These are phyloP conservation scores for Kodamaea fukazawae DNA, from an alignment of 805 yeast genomes.

Conservation along the genomic window DNA sequence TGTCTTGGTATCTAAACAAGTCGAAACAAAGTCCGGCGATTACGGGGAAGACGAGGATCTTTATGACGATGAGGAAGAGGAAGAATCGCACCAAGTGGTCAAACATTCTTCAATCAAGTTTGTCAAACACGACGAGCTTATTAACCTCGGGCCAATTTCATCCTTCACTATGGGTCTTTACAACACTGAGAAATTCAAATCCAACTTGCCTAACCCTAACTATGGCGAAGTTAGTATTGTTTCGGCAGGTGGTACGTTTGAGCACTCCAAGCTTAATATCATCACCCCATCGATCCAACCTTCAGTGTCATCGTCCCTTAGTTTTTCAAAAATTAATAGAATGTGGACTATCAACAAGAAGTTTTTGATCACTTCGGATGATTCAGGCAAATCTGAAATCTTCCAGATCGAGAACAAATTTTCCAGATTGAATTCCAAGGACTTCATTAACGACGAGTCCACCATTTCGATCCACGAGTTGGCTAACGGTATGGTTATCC, in stretches of 20 bases:
- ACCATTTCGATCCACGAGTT: constrained; percentile 69
- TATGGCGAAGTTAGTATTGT: constrained; percentile 63
- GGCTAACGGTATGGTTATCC: constrained; percentile 57
- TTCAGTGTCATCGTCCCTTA: constrained; percentile 59
- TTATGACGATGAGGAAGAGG: constrained; percentile 8
- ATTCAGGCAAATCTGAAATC: constrained; percentile 62
- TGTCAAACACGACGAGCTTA: constrained; percentile 49
- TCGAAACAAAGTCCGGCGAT: constrained; percentile 17
- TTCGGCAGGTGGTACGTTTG: constrained; percentile 64
- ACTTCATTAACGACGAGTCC: constrained; percentile 58
- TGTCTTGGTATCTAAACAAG: constrained; percentile 7
- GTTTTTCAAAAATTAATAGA: constrained; percentile 67
- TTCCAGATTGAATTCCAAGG: constrained; percentile 57
- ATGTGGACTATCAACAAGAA: constrained; percentile 70
- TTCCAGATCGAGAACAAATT: constrained; percentile 63
- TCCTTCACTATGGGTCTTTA: constrained; percentile 63
- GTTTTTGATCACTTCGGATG: constrained; percentile 71
- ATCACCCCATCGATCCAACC: constrained; percentile 72
- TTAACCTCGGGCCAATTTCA: constrained; percentile 72
- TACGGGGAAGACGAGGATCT: constrained; percentile 35
- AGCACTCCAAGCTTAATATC: constrained; percentile 54
- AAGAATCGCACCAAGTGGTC: constrained; percentile 5
- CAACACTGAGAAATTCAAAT: constrained; percentile 50
- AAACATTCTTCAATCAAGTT: constrained; percentile 30
- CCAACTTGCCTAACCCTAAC: constrained; percentile 70